These are phyloP conservation scores for Leishmania aethiopica DNA, from an alignment of 208 protist species.

Conservation along the genomic window DNA sequence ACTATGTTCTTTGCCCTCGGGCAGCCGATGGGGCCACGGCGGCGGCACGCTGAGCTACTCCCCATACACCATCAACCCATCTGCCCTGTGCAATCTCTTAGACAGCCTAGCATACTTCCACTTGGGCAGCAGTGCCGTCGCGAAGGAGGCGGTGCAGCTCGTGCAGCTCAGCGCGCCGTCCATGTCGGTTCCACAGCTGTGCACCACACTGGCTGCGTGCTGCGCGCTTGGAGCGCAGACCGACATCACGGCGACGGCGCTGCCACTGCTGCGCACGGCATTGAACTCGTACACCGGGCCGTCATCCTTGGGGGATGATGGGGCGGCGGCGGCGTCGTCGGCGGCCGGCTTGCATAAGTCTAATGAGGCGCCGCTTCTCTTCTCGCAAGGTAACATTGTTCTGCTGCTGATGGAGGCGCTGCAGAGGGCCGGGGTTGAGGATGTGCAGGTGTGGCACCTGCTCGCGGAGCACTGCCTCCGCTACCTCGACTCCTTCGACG, in stretches of 20 bases:
- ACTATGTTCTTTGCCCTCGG: neutral
- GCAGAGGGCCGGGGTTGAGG: slow-evolving; percentile 39
- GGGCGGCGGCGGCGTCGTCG: neutral
- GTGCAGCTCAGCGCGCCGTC: slow-evolving; percentile 48
- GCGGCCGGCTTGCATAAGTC: neutral
- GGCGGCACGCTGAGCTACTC: neutral
- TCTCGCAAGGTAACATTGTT: slow-evolving; percentile 18
- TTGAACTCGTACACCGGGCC: slow-evolving; percentile 33
- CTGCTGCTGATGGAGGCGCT: slow-evolving; percentile 65
- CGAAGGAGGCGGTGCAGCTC: slow-evolving; percentile 59
- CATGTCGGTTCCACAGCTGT: slow-evolving; percentile 60
- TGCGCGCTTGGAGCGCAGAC: slow-evolving; percentile 61
- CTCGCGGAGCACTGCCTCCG: slow-evolving; percentile 80
- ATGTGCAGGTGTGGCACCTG: slow-evolving; percentile 77
- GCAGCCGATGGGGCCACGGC: neutral
- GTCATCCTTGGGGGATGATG: neutral
- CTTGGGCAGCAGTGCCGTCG: slow-evolving; percentile 53
- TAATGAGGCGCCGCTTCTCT: slow-evolving; percentile 14
- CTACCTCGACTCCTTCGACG: slow-evolving; percentile 59
- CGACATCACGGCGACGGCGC: slow-evolving; percentile 44
- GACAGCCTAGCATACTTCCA: slow-evolving; percentile 85
- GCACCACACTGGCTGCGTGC: slow-evolving; percentile 68
- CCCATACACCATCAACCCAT: slow-evolving; percentile 41
- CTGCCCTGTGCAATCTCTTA: slow-evolving; percentile 57
- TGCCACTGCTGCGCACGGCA: slow-evolving; percentile 61